phyloP scores from a whole-genome alignment of 371 early-diverging fungal genomes.

The Mucor lusitanicus region DNA sequence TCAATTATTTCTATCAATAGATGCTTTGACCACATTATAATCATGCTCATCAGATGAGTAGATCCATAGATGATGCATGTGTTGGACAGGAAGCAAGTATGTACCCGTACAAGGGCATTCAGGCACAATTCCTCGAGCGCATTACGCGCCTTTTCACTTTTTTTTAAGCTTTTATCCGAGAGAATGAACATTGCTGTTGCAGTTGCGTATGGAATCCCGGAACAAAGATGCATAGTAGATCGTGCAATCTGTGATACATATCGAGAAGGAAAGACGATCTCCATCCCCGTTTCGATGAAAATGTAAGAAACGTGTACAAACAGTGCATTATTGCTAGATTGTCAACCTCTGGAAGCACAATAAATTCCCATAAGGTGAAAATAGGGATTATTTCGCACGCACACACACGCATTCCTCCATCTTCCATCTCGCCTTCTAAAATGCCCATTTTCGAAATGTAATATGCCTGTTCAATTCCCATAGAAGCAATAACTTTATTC shows the following conservation, averaged over 20 bases:
- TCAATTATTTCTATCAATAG: no score
- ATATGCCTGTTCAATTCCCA: conserved; percentile 1
- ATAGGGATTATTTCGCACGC: not conserved
- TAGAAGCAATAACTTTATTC: not conserved
- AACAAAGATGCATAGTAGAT: not conserved
- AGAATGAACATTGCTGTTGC: not conserved
- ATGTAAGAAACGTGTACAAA: not conserved
- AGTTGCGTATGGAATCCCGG: not conserved
- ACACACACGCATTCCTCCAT: not conserved
- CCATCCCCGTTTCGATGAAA: not conserved
- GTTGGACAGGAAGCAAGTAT: no score
- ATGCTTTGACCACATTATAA: no score
- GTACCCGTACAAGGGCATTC: no score
- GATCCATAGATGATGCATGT: no score
- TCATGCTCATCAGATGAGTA: no score
- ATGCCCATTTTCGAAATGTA: not conserved
- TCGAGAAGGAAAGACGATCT: not conserved
- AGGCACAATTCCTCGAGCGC: no score
- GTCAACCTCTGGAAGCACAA: not conserved
- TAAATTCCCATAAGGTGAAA: not conserved
- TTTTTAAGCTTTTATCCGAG: not conserved
- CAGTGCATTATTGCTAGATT: not conserved
- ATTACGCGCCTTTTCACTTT: no score
- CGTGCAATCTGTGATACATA: not conserved
- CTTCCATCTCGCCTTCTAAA: not conserved